Evolutionary conservation across 495 filamentous ascomycete genomes (phyloP).

Genomic region (Neurospora sp.): DNA sequence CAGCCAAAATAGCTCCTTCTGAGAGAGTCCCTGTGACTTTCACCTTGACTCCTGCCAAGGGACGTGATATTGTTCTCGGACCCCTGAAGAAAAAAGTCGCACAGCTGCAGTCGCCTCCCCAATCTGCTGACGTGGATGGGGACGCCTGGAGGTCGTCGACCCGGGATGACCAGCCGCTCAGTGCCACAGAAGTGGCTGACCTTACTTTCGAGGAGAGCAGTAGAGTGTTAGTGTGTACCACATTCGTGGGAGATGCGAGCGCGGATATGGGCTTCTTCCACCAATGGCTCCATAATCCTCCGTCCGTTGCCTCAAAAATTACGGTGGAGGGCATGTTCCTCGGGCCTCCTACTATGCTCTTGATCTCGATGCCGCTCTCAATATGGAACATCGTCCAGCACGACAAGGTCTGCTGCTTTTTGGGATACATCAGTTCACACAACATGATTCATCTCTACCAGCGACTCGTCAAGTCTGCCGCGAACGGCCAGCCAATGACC

Average conservation of each 20-base stretch:
- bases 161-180: conserved; percentile 27
- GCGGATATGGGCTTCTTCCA: conserved; percentile 48
- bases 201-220: conserved; percentile 39
- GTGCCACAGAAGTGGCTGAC: conserved; percentile 32
- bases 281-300: conserved; percentile 44
- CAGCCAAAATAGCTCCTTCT: conserved; percentile 22
- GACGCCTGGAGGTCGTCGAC: conserved; percentile 16
- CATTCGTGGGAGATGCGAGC: conserved; percentile 46
- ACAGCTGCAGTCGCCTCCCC: conserved; percentile 31
- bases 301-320: conserved; percentile 38
- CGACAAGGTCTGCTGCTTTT: conserved; percentile 46
- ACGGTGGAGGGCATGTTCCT: conserved; percentile 50
- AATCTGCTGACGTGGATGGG: conserved; percentile 26
- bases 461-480: conserved; percentile 35
- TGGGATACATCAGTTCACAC: conserved; percentile 46
- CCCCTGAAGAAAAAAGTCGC: conserved; percentile 27
- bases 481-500: conserved; percentile 22
- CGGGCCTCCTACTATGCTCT: conserved; percentile 45
- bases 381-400: conserved; percentile 48
- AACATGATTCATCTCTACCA: conserved; percentile 49
- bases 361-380: conserved; percentile 45
- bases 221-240: conserved; percentile 45
- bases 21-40: conserved; percentile 39
- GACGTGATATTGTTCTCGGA: conserved; percentile 34
- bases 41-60: conserved; percentile 36